Evolutionary conservation across 768 basidiomycete species (phyloP).

Genomic region (Pulveroboletus frians): DNA sequence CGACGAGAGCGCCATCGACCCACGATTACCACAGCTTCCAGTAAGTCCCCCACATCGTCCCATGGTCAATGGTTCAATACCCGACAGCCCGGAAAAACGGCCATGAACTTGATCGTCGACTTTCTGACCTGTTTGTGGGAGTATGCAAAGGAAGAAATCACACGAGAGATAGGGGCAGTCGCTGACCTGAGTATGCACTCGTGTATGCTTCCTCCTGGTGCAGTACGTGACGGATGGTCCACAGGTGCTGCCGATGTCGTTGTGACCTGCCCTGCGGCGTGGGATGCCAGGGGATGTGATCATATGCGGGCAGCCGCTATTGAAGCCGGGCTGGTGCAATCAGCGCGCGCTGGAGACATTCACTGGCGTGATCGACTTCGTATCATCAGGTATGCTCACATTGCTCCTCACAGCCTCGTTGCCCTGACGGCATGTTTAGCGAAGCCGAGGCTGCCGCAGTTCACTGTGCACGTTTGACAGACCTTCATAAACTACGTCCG

Average conservation of each 20-base stretch:
- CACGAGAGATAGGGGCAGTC: constrained; percentile 79
- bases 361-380: constrained; percentile 76
- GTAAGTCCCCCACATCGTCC: constrained; percentile 47
- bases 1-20: constrained; percentile 65
- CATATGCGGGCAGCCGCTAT: constrained; percentile 86
- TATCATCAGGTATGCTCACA: constrained; percentile 63
- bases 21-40: constrained; percentile 72
- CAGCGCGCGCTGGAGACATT: constrained; percentile 60
- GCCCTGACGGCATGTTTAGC: constrained; percentile 27
- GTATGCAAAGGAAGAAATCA: constrained; percentile 83
- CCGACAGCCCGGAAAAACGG: constrained; percentile 63
- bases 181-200: constrained; percentile 68
- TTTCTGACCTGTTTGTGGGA: constrained; percentile 82
- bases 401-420: neutral
- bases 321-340: constrained; percentile 72
- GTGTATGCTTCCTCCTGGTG: neutral
- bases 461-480: constrained; percentile 78
- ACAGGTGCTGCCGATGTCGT: constrained; percentile 79
- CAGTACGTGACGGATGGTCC: neutral
- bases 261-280: constrained; percentile 85
- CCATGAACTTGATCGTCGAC: constrained; percentile 77
- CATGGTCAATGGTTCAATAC: neutral
- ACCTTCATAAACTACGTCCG: constrained; percentile 71
- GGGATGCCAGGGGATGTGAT: constrained; percentile 82
- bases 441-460: constrained; percentile 87